Percentiles rank a stretch among this genome's conserved stretches.
Conservation (phyloP, 371 early-diverging fungal species). For the Rhizomucor miehei region DNA sequence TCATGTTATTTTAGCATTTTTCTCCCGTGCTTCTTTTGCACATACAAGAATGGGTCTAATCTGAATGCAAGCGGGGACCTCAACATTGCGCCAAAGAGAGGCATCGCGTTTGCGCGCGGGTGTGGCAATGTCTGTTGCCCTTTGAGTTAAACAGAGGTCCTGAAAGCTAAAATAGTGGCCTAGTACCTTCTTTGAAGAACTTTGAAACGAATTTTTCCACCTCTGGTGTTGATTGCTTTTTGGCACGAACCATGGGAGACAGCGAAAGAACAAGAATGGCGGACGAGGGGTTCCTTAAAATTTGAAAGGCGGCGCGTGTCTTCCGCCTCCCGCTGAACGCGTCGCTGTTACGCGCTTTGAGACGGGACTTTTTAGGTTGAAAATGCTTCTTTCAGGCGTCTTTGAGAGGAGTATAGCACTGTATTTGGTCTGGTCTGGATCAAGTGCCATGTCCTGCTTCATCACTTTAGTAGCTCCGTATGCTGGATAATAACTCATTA, state of each 20-base stretch:
- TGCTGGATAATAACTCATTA: no score
- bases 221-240: conserved; percentile 32
- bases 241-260: conserved; percentile 24
- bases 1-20: neutral
- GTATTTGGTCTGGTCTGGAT: conserved; percentile 66
- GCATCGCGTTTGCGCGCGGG: conserved; percentile 5
- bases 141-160: neutral
- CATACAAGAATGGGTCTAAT: conserved; percentile 25
- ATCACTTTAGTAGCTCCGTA: conserved; percentile 68
- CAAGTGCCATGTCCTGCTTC: conserved; percentile 67
- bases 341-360: no score
- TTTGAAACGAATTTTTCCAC: conserved; percentile 37
- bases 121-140: conserved; percentile 1
- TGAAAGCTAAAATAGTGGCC: neutral
- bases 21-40: conserved; percentile 7
- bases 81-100: conserved; percentile 13
- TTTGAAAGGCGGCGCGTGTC: no score
- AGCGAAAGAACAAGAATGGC: no score
- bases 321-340: no score
- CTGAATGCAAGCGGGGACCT: conserved; percentile 20
- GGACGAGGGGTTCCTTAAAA: no score
- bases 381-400: conserved; percentile 3
- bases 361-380: no score
- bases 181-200: conserved; percentile 41
- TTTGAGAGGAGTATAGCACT: conserved; percentile 65